phyloP scores from a whole-genome alignment of 176 grass and related monocot species.

The bread wheat (Triticum aestivum) region DNA sequence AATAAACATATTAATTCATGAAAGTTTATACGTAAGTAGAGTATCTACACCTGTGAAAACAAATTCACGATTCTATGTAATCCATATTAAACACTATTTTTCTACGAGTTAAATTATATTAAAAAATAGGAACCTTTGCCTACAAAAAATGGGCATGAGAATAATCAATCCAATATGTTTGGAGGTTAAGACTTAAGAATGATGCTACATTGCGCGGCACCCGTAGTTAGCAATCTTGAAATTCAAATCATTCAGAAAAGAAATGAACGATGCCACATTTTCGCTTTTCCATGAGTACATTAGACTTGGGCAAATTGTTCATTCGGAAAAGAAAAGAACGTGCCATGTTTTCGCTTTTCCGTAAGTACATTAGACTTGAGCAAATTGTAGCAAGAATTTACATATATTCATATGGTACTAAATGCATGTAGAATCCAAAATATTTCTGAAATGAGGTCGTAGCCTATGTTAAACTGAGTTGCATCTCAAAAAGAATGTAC shows the following conservation, averaged over 20 bases:
- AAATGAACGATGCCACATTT: neutral
- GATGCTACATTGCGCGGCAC: neutral
- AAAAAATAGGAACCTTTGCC: too few species aligned
- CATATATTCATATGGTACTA: neutral
- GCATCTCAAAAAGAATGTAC: neutral
- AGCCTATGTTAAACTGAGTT: neutral
- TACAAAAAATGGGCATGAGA: neutral
- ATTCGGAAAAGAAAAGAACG: neutral
- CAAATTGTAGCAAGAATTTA: neutral
- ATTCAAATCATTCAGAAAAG: neutral
- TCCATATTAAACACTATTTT: neutral
- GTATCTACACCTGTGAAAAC: neutral
- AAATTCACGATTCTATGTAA: neutral
- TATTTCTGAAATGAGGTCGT: neutral
- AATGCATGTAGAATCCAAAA: neutral
- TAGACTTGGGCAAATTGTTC: neutral
- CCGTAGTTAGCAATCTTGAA: too few species aligned
- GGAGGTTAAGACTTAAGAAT: neutral
- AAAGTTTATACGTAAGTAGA: neutral
- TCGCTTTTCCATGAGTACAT: too few species aligned
- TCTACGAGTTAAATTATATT: neutral
- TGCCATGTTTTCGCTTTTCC: neutral
- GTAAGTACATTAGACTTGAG: neutral
- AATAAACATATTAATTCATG: neutral
- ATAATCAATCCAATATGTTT: neutral